Evolutionary conservation across 2,329 filamentous ascomycete species (phyloP).

Genomic region (Mariannaea elegans): DNA sequence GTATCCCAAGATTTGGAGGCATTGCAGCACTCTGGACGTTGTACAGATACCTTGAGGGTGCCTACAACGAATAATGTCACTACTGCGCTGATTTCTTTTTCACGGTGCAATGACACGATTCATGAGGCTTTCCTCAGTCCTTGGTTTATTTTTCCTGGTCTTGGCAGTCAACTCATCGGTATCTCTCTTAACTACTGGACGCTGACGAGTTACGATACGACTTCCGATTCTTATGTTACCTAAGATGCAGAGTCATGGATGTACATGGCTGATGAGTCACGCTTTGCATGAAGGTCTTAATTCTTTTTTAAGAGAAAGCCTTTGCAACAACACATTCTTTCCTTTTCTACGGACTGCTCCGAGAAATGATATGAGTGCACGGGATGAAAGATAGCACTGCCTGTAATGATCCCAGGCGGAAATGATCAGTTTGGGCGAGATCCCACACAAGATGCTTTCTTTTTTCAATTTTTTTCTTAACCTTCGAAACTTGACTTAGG

Average conservation of each 20-base stretch:
- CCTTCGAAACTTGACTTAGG: constrained; percentile 31
- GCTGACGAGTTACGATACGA: constrained; percentile 51
- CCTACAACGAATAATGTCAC: constrained; percentile 21
- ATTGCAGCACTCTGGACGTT: constrained; percentile 15
- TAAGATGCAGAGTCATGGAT: constrained; percentile 48
- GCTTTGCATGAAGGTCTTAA: constrained; percentile 53
- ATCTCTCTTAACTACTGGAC: constrained; percentile 39
- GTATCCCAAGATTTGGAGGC: neutral
- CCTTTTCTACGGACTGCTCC: constrained; percentile 37
- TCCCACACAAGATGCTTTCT: constrained; percentile 37
- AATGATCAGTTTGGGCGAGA: constrained; percentile 41
- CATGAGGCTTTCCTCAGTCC: constrained; percentile 28
- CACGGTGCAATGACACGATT: constrained; percentile 28
- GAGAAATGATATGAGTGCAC: constrained; percentile 44
- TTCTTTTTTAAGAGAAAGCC: constrained; percentile 32
- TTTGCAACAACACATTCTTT: constrained; percentile 36
- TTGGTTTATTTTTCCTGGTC: constrained; percentile 40
- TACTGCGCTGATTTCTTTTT: constrained; percentile 5
- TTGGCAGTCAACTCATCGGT: constrained; percentile 43
- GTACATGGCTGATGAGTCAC: constrained; percentile 57
- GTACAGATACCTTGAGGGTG: constrained; percentile 6
- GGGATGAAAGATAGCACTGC: constrained; percentile 44
- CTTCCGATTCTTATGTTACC: constrained; percentile 46
- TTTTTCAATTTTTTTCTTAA: constrained; percentile 27
- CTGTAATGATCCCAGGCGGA: constrained; percentile 51